A percentile compares a stretch with the other conserved stretches of the same genome.
Conservation (phyloP, 768 basidiomycete genomes). For the Scleroderma citrinum region DNA sequence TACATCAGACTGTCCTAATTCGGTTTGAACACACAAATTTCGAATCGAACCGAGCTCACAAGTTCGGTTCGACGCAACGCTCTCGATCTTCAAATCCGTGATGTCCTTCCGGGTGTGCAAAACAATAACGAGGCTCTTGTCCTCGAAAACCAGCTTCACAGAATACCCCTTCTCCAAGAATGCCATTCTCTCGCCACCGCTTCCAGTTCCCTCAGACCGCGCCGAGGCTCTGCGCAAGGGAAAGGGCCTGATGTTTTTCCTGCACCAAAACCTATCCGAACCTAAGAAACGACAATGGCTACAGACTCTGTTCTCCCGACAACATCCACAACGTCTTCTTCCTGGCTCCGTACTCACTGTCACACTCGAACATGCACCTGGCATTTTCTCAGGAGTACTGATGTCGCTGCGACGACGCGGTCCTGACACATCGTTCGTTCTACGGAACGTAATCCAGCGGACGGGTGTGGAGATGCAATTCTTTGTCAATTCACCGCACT, state of each 20-base stretch:
- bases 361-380: constrained; percentile 70
- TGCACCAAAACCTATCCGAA: constrained; percentile 58
- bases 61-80: too few relatives aligned
- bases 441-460: constrained; percentile 87
- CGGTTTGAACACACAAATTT: too few relatives aligned
- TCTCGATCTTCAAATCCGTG: neutral
- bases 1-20: too few relatives aligned
- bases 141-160: constrained; percentile 11
- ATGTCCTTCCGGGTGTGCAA: constrained; percentile 11
- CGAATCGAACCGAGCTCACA: too few relatives aligned
- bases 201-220: constrained; percentile 32
- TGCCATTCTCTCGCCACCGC: constrained; percentile 48
- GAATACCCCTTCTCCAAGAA: constrained; percentile 71
- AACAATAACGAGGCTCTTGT: constrained; percentile 18
- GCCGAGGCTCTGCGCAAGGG: constrained; percentile 50
- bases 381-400: constrained; percentile 83
- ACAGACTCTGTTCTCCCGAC: constrained; percentile 62
- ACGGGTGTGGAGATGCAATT: constrained; percentile 93
- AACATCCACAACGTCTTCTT: constrained; percentile 58
- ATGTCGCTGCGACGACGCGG: constrained; percentile 79
- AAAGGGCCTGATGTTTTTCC: constrained; percentile 74
- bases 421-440: constrained; percentile 77
- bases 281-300: constrained; percentile 68
- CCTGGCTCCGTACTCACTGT: constrained; percentile 88
- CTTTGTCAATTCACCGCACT: constrained; percentile 77